Evolutionary conservation across 2,329 filamentous ascomycete species (phyloP).

Genomic region (Aspergillus caelatus): DNA sequence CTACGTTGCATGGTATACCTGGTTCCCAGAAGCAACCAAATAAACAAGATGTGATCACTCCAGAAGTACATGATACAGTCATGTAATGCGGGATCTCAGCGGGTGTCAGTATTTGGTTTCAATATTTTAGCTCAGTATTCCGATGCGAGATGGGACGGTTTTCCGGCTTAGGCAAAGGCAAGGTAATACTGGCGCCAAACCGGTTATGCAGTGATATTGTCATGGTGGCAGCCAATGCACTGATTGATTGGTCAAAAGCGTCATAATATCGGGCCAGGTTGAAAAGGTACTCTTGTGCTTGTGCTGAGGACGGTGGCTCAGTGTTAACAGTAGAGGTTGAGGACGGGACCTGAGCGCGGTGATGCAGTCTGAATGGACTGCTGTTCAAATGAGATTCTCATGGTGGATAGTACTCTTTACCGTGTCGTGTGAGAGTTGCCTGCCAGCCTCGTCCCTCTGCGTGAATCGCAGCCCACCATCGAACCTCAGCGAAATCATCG

Average conservation of each 20-base stretch:
- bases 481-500: background rate
- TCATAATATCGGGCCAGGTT: background rate
- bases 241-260: background rate
- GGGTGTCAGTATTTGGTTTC: background rate
- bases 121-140: background rate
- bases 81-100: background rate
- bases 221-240: background rate
- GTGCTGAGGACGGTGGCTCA: background rate
- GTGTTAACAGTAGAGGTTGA: too few relatives aligned
- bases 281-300: background rate
- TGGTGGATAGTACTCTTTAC: background rate
- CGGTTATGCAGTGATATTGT: background rate
- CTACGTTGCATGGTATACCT: background rate
- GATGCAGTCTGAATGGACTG: background rate
- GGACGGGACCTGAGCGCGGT: background rate
- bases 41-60: background rate
- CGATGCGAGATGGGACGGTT: background rate
- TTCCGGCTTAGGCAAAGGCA: background rate
- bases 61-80: background rate
- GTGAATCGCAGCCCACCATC: background rate
- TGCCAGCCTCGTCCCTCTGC: background rate
- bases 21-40: background rate
- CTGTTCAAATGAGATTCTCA: background rate
- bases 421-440: background rate
- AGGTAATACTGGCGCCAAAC: background rate